These are phyloP conservation scores for Laguncularia racemosa DNA, from an alignment of 345 rosid species.

Conservation along the genomic window DNA sequence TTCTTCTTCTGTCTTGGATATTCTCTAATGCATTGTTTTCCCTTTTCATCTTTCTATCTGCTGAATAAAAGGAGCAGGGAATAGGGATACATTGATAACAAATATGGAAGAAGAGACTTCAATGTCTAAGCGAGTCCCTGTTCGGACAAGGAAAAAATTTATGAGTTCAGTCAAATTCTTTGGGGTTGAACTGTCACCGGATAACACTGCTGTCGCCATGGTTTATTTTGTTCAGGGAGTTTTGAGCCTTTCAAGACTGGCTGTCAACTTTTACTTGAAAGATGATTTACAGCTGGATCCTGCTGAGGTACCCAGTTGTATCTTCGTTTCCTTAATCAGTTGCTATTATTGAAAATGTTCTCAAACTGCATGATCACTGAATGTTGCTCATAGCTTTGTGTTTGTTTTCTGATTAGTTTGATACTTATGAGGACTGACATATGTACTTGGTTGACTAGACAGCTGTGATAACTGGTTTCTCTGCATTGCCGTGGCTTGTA, in stretches of 20 bases:
- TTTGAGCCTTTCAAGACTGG: slow-evolving; percentile 85
- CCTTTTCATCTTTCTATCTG: not conserved
- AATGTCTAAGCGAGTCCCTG: slow-evolving; percentile 18
- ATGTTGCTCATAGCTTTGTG: too few species aligned
- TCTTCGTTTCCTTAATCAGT: not conserved
- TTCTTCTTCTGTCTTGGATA: not conserved
- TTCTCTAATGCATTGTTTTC: not conserved
- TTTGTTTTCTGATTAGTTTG: not conserved
- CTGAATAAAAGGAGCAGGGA: slow-evolving; percentile 34
- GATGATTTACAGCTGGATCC: slow-evolving; percentile 97
- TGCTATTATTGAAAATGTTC: not conserved
- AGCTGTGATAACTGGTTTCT: slow-evolving; percentile 91
- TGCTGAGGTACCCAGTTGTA: slow-evolving; percentile 65
- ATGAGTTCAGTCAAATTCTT: slow-evolving; percentile 29
- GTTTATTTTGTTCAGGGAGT: slow-evolving; percentile 99
- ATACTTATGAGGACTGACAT: slow-evolving; percentile 35
- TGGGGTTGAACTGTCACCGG: slow-evolving; percentile 88
- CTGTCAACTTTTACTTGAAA: slow-evolving; percentile 87
- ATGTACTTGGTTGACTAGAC: slow-evolving; percentile 62
- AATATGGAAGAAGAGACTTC: slow-evolving; percentile 34
- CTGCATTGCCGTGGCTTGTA: slow-evolving; percentile 93
- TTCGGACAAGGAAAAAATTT: slow-evolving; percentile 29
- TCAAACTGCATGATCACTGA: not conserved
- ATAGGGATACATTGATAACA: slow-evolving; percentile 37
- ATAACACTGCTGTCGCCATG: slow-evolving; percentile 90